These are phyloP conservation scores for Forsythia viridissima DNA, from an alignment of 257 asterid genomes.

Conservation along the genomic window DNA sequence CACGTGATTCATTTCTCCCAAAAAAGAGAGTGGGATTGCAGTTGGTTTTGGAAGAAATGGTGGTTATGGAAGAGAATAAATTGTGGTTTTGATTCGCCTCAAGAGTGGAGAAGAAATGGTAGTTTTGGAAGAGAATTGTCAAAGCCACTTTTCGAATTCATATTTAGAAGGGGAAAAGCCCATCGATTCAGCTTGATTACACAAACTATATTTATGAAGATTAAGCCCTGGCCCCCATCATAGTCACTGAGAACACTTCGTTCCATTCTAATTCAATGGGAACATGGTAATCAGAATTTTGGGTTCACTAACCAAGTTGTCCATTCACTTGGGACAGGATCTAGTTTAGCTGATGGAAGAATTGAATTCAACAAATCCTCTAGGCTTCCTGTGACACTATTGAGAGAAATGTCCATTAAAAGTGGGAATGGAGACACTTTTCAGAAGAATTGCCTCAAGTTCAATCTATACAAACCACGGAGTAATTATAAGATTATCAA, in stretches of 20 bases:
- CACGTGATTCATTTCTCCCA: no score
- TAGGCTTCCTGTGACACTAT: constrained; percentile 57
- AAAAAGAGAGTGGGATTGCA: no score
- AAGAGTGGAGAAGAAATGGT: no score
- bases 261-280: constrained; percentile 76
- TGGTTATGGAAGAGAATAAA: no score
- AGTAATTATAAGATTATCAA: constrained; percentile 62
- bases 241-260: constrained; percentile 61
- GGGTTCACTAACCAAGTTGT: constrained; percentile 67
- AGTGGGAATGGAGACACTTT: constrained; percentile 44
- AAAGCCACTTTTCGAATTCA: no score
- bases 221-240: constrained; percentile 95
- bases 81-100: no score
- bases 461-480: constrained; percentile 70
- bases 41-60: no score
- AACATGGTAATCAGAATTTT: constrained; percentile 51
- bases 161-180: constrained; percentile 49
- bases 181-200: constrained; percentile 61
- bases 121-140: no score
- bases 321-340: constrained; percentile 54
- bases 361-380: constrained; percentile 71
- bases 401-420: constrained; percentile 51
- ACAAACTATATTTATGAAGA: constrained; percentile 54
- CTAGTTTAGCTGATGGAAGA: constrained; percentile 64
- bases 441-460: constrained; percentile 67